These are phyloP conservation scores for Penicillium sp. DNA, from an alignment of 2,329 filamentous ascomycete species.

Conservation along the genomic window DNA sequence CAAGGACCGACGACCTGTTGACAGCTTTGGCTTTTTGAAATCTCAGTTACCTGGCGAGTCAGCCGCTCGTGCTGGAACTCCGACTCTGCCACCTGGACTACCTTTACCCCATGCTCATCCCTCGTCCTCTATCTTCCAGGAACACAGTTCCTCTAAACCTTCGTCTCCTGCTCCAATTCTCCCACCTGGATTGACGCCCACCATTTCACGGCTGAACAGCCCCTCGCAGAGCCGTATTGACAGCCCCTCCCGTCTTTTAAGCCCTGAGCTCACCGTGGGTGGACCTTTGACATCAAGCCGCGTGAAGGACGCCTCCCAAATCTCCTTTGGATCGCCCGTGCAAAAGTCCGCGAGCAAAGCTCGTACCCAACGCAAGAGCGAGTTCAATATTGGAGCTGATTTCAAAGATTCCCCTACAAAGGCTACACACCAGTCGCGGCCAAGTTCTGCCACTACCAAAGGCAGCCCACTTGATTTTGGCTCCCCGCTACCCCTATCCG, in stretches of 20 bases:
- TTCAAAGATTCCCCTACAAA: slow-evolving; percentile 19
- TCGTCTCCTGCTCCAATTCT: slow-evolving; percentile 29
- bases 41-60: slow-evolving; percentile 37
- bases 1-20: slow-evolving; percentile 38
- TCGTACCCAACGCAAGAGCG: slow-evolving; percentile 27
- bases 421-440: slow-evolving; percentile 5
- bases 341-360: slow-evolving; percentile 33
- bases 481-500: slow-evolving; percentile 25
- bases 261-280: slow-evolving; percentile 28
- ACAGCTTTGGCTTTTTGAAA: slow-evolving; percentile 39
- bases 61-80: slow-evolving; percentile 39
- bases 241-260: slow-evolving; percentile 26
- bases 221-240: slow-evolving; percentile 31
- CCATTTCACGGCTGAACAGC: slow-evolving; percentile 30
- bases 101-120: slow-evolving; percentile 44
- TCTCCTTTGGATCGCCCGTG: slow-evolving; percentile 46
- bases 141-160: slow-evolving; percentile 33
- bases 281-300: slow-evolving; percentile 24
- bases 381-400: slow-evolving; percentile 16
- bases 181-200: slow-evolving; percentile 30
- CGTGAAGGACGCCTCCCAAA: slow-evolving; percentile 36
- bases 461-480: slow-evolving; percentile 38
- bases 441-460: slow-evolving; percentile 20
- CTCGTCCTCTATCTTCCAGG: slow-evolving; percentile 35
- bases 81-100: slow-evolving; percentile 44